Conservation (phyloP, 176 grass and related monocot species). For the Pontederia paniculata region DNA sequence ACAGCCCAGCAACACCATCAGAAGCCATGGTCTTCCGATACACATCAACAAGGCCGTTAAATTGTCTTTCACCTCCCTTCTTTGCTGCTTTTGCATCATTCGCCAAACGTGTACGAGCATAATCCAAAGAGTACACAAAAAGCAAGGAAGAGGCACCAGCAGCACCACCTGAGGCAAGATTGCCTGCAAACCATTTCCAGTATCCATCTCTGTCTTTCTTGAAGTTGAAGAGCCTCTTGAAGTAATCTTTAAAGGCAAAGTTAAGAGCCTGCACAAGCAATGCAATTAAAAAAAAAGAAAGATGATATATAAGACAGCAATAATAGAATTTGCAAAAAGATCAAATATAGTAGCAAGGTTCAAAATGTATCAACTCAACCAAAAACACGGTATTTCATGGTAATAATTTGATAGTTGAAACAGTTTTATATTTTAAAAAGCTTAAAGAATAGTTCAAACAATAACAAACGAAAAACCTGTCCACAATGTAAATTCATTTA, state of each 20-base stretch:
- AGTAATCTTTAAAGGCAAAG: slow-evolving; percentile 10
- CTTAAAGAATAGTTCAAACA: no score
- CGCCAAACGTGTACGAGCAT: no score
- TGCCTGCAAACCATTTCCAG: no score
- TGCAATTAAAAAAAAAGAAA: neutral
- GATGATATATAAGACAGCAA: neutral
- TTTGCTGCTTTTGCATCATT: no score
- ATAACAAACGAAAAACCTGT: no score
- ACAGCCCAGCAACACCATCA: slow-evolving; percentile 1
- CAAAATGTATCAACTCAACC: neutral
- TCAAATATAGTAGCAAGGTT: no score
- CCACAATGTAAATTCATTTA: no score
- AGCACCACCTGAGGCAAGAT: slow-evolving; percentile 10
- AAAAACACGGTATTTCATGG: neutral
- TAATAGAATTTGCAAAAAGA: neutral
- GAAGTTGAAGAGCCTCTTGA: no score
- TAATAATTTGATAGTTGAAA: no score
- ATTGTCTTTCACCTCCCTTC: slow-evolving; percentile 6
- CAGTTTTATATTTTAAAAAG: no score
- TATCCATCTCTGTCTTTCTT: no score
- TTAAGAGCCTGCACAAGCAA: slow-evolving; percentile 2
- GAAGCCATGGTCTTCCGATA: slow-evolving; percentile 3
- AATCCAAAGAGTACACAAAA: no score
- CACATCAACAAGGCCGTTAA: slow-evolving; percentile 4
- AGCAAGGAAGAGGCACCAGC: slow-evolving; percentile 10